A percentile compares a stretch with the other conserved stretches of the same genome.
These are phyloP conservation scores for Sclerospora graminicola DNA, from an alignment of 352 stramenopile species.

Conservation along the genomic window DNA sequence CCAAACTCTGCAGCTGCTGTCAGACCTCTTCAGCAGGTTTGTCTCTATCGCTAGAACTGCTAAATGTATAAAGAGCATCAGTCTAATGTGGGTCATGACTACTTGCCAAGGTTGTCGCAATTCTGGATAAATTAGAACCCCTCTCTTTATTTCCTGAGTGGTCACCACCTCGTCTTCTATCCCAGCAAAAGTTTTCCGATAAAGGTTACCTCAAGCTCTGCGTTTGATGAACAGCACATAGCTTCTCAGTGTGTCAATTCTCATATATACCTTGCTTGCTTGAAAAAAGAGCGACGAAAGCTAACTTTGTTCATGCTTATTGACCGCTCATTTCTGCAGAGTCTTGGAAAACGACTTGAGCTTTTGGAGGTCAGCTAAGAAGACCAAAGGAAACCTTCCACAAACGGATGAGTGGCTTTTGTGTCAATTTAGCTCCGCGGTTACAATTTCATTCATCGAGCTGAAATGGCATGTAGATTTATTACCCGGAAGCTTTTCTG, in stretches of 20 bases:
- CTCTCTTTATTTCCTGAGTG: constrained; percentile 71
- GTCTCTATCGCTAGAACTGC: background rate
- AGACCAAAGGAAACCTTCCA: constrained; percentile 5
- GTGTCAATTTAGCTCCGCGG: constrained; percentile 34
- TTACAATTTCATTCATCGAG: constrained; percentile 35
- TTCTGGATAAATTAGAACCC: constrained; percentile 54
- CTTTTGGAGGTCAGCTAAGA: constrained; percentile 37
- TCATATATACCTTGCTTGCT: background rate
- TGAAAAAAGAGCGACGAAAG: too few relatives aligned
- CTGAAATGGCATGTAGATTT: constrained; percentile 37
- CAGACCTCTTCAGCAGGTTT: constrained; percentile 59
- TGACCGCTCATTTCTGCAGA: constrained; percentile 9
- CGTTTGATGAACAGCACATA: constrained; percentile 44
- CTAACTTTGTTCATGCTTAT: background rate
- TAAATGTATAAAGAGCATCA: background rate
- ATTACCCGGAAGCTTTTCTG: constrained; percentile 28
- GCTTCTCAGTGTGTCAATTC: constrained; percentile 27
- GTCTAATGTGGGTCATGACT: background rate
- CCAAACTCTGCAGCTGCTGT: constrained; percentile 27
- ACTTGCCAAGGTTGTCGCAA: constrained; percentile 33
- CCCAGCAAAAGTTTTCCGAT: constrained; percentile 29
- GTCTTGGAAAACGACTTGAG: constrained; percentile 24
- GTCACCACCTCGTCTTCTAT: constrained; percentile 54
- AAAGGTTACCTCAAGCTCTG: constrained; percentile 47
- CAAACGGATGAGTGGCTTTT: constrained; percentile 37